phyloP scores from a whole-genome alignment of 225 moss, liverwort and hornwort genomes.

The Neckera pumila region DNA sequence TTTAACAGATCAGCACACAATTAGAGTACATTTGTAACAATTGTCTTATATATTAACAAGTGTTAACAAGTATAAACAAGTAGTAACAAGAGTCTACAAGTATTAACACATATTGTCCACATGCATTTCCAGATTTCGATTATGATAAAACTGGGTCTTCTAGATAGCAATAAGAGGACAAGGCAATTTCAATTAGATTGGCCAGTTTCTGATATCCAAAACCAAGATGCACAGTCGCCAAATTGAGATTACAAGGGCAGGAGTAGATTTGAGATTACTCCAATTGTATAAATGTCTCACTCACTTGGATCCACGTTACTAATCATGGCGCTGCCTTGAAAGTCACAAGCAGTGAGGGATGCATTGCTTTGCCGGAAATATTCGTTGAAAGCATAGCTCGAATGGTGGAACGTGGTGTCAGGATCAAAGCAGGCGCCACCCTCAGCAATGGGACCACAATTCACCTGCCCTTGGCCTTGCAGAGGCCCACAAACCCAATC shows the following conservation, averaged over 20 bases:
- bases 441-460: not conserved
- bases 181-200: not conserved
- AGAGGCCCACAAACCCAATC: not conserved
- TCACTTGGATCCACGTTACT: not conserved
- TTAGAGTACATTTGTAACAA: not conserved
- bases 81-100: too few relatives aligned
- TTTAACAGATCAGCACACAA: not conserved
- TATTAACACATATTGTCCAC: not conserved
- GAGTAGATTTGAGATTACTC: not conserved
- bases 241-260: not conserved
- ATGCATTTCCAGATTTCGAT: not conserved
- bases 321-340: not conserved
- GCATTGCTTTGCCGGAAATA: not conserved
- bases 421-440: not conserved
- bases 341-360: not conserved
- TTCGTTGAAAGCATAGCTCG: not conserved
- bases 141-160: not conserved
- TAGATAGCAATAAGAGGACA: not conserved
- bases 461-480: not conserved
- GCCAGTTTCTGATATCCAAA: not conserved
- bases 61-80: too few relatives aligned
- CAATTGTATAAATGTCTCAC: not conserved
- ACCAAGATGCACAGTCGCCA: not conserved
- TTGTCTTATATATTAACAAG: not conserved
- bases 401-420: not conserved